Base-by-base conservation (phyloP, 768 basidiomycete genomes). In the Harrya chromipes region DNA sequence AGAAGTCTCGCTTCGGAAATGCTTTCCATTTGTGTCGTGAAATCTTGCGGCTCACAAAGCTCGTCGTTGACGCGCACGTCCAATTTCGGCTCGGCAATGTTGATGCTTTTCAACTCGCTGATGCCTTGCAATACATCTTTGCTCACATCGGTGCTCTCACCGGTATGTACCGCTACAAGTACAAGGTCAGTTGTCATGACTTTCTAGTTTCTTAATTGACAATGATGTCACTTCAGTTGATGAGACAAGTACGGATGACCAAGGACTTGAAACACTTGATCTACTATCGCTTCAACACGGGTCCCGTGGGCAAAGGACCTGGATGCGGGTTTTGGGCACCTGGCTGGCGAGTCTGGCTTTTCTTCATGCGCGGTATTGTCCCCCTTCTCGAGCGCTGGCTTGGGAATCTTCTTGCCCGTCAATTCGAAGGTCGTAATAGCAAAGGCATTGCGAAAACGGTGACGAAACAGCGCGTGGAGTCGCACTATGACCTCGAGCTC, bases 81-180 rank as follows among this genome's bases (percentile, higher is more conserved):
- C 97, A 99, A 66, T 98, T 91, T 75, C 91, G 97, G 46, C 82
- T 99, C 33, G 97, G 97, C 41, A 98, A 98, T 57, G 92, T 98
- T 26, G 97, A 99, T 61, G 97, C 94, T 2, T 99, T 99, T 81
- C 97, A 99, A 69, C 84, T 99, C 42, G 97, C 97, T 16, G 97
- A 99, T 57, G 97, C 97, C 1, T 75, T 99, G 20, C 97, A 99
- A 68, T 99, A 98, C 69, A 95, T 93, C 62, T 98, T 98, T 61
- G 88, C 82, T 2, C 97, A 99, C 63, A 92, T 99, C 49, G 97
- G 97, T 63, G 95, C 97, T 23, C 74, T 99, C 58, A 99, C 97
- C 4, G 97, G 97, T 60, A 99, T 99, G 97, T 99, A 99, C 73
- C 85, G 95, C 24, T 98, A 97, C 78, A 97, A 98, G 77, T 99